A percentile compares a stretch with the other conserved stretches of the same genome.
Conservation (phyloP, 2,329 filamentous ascomycete species). For the Teratosphaeria viscida region DNA sequence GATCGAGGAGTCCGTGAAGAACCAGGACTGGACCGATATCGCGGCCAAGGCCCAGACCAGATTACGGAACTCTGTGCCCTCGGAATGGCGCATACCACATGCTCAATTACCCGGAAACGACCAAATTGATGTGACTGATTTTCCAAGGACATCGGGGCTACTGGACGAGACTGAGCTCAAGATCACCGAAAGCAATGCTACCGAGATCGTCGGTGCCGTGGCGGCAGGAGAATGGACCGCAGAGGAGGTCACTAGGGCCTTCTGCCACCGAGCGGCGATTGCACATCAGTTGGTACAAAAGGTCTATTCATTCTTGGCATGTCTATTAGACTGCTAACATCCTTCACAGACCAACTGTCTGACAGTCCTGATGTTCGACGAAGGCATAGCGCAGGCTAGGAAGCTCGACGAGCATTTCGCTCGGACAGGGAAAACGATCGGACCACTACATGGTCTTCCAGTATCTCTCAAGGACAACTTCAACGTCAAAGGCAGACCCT, state of each 20-base stretch:
- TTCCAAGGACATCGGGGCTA: slow-evolving; percentile 48
- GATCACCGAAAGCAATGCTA: slow-evolving; percentile 36
- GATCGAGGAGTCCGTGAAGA: neutral
- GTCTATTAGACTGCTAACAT: neutral
- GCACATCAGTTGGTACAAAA: slow-evolving; percentile 43
- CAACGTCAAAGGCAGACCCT: slow-evolving; percentile 49
- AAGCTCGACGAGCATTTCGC: slow-evolving; percentile 43
- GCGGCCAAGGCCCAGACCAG: slow-evolving; percentile 33
- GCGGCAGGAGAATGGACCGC: slow-evolving; percentile 38
- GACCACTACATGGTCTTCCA: slow-evolving; percentile 58
- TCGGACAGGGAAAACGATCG: slow-evolving; percentile 38
- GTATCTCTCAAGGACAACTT: slow-evolving; percentile 64
- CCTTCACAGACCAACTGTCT: slow-evolving; percentile 46
- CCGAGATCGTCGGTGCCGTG: slow-evolving; percentile 31
- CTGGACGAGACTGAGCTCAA: slow-evolving; percentile 44
- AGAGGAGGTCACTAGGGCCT: slow-evolving; percentile 41
- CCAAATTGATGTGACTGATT: slow-evolving; percentile 46
- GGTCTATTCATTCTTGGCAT: neutral
- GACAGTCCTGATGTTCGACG: slow-evolving; percentile 46
- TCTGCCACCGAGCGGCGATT: slow-evolving; percentile 45
- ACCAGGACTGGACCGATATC: slow-evolving; percentile 34
- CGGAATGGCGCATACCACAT: slow-evolving; percentile 47
- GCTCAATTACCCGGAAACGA: slow-evolving; percentile 43
- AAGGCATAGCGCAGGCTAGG: slow-evolving; percentile 42
- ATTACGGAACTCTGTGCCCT: slow-evolving; percentile 43